Percentiles rank a stretch among this genome's conserved stretches.
phyloP scores from a whole-genome alignment of 768 basidiomycete species.

The Megacollybia marginata region DNA sequence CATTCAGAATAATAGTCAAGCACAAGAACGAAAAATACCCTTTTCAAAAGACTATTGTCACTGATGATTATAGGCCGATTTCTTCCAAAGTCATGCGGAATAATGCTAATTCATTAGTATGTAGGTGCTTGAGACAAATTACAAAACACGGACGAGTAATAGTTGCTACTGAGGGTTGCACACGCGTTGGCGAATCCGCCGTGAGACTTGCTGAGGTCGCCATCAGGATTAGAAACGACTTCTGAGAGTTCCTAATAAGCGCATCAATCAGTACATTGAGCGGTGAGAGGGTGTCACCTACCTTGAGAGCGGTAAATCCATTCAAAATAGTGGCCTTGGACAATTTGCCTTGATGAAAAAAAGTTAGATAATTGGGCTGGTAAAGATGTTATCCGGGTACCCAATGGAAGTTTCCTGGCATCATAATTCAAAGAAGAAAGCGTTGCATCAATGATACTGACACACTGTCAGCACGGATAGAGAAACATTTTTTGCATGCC shows the following conservation, averaged over 20 bases:
- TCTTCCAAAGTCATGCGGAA: slow-evolving; percentile 57
- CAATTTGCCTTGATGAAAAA: slow-evolving; percentile 39
- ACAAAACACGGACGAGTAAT: slow-evolving; percentile 43
- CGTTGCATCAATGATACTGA: slow-evolving; percentile 44
- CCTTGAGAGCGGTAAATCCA: slow-evolving; percentile 55
- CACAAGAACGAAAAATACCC: slow-evolving; percentile 14
- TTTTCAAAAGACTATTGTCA: slow-evolving; percentile 29
- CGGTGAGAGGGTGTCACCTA: slow-evolving; percentile 5
- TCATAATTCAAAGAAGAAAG: slow-evolving; percentile 62
- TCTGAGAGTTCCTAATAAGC: slow-evolving; percentile 36
- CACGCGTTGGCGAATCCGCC: slow-evolving; percentile 34
- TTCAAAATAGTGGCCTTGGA: slow-evolving; percentile 52
- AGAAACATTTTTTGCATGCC: slow-evolving; percentile 9
- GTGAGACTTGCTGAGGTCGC: slow-evolving; percentile 26
- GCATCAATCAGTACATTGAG: not conserved
- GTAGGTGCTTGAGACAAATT: no score
- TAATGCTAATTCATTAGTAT: slow-evolving; percentile 29
- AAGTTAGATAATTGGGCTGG: not conserved
- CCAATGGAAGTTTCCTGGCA: slow-evolving; percentile 56
- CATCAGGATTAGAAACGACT: slow-evolving; percentile 38
- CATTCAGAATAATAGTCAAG: not conserved
- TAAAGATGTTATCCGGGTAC: slow-evolving; percentile 16
- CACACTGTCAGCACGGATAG: not conserved
- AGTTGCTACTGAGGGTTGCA: slow-evolving; percentile 38
- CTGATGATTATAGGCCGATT: slow-evolving; percentile 38